These are phyloP conservation scores for Gelatoporia subvermispora DNA, from an alignment of 768 basidiomycete species.

Conservation along the genomic window DNA sequence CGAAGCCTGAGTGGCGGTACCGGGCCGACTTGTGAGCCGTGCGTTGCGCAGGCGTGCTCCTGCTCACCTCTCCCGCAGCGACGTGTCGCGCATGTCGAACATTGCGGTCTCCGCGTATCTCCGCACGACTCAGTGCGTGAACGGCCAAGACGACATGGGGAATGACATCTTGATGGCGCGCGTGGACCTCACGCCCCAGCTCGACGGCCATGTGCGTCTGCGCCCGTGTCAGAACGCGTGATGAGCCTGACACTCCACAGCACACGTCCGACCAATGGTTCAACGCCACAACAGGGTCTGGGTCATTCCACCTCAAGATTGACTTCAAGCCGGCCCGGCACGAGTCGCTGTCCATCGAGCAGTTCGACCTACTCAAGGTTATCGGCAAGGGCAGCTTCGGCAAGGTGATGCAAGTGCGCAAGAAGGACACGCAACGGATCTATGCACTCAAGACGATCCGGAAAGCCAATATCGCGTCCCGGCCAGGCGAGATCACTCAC, in stretches of 20 bases:
- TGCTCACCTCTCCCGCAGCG: constrained; percentile 42
- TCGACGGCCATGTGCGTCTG: constrained; percentile 67
- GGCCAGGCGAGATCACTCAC: constrained; percentile 96
- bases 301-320: constrained; percentile 94
- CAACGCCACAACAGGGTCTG: constrained; percentile 73
- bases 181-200: constrained; percentile 79
- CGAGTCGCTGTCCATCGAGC: constrained; percentile 88
- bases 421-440: constrained; percentile 96
- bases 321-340: constrained; percentile 86
- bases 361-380: constrained; percentile 94
- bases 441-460: constrained; percentile 98
- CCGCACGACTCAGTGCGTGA: constrained; percentile 66
- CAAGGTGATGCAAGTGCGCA: constrained; percentile 99
- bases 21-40: constrained; percentile 84
- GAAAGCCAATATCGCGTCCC: constrained; percentile 95
- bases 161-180: constrained; percentile 94
- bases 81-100: constrained; percentile 91
- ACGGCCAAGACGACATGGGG: constrained; percentile 91
- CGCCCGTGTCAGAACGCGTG: no score
- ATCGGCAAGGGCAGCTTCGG: constrained; percentile 98
- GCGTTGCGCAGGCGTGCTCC: constrained; percentile 5
- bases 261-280: constrained; percentile 92
- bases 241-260: constrained; percentile 29
- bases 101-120: constrained; percentile 91
- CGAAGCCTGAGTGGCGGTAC: constrained; percentile 92